Conservation (phyloP, 2,329 filamentous ascomycete genomes). For the Monosporascus sp. region DNA sequence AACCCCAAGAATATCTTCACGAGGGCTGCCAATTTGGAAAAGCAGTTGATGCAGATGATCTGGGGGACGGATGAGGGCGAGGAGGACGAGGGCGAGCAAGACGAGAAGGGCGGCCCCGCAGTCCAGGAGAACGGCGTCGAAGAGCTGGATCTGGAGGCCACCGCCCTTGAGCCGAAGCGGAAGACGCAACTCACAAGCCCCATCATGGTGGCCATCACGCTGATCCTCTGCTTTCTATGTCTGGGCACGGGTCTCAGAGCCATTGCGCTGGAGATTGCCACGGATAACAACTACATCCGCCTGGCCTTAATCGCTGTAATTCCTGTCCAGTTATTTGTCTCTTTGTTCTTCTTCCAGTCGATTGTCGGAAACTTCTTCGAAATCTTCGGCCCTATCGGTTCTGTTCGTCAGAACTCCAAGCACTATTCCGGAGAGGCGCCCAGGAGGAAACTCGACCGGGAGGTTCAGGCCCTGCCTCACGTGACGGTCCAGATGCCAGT, state of each 20-base stretch:
- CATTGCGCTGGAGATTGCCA: constrained; percentile 47
- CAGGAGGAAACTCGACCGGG: constrained; percentile 29
- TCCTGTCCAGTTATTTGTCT: constrained; percentile 54
- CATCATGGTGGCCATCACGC: constrained; percentile 45
- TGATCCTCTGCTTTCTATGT: constrained; percentile 46
- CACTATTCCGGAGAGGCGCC: constrained; percentile 38
- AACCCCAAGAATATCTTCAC: constrained; percentile 50
- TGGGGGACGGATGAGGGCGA: constrained; percentile 41
- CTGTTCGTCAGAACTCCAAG: constrained; percentile 39
- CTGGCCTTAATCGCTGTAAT: constrained; percentile 47
- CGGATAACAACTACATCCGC: constrained; percentile 49
- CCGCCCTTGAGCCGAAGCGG: constrained; percentile 35
- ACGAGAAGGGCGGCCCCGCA: constrained; percentile 16
- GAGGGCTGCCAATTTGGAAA: constrained; percentile 47
- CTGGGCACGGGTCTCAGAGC: constrained; percentile 52
- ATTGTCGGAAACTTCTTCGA: constrained; percentile 46
- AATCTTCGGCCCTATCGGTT: constrained; percentile 44
- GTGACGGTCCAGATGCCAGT: constrained; percentile 46
- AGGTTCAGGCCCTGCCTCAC: constrained; percentile 37
- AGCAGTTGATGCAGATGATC: constrained; percentile 51
- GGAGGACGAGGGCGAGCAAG: constrained; percentile 36
- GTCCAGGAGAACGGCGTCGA: constrained; percentile 32
- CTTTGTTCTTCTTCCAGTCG: constrained; percentile 44
- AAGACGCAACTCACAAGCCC: constrained; percentile 51
- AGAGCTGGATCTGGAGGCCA: constrained; percentile 36